Percentiles rank a stretch among this genome's conserved stretches.
Conservation (phyloP, 306 rosid species). For the Trichosanthes cucumerina region DNA sequence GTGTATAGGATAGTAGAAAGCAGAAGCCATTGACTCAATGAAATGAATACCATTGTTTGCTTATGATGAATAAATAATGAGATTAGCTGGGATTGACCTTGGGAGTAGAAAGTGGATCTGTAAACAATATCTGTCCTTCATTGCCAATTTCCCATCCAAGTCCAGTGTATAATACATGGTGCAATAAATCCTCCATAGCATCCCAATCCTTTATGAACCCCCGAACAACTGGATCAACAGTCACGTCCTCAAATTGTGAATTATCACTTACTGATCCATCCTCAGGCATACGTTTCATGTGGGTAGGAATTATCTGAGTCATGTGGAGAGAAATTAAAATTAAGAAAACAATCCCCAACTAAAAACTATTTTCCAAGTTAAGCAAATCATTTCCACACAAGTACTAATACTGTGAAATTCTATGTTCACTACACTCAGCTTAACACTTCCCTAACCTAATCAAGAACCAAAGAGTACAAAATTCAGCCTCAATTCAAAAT, state of each 20-base stretch:
- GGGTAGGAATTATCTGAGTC: conserved; percentile 79
- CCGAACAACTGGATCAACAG: conserved; percentile 67
- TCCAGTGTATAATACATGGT: conserved; percentile 71
- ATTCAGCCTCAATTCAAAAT: background rate
- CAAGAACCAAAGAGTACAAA: background rate
- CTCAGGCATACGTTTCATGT: conserved; percentile 61
- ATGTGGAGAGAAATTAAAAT: background rate
- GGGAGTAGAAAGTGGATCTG: conserved; percentile 92
- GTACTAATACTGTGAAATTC: background rate
- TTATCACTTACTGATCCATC: conserved; percentile 40
- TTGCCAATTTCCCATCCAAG: conserved; percentile 99
- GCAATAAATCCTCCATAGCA: conserved; percentile 91
- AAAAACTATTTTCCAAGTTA: background rate
- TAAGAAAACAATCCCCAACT: background rate
- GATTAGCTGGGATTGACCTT: conserved; percentile 48
- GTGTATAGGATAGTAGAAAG: background rate
- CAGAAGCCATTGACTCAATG: background rate
- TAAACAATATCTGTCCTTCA: conserved; percentile 87
- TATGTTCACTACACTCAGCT: background rate
- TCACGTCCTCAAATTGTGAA: conserved; percentile 35
- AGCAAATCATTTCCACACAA: background rate
- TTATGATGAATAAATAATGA: background rate
- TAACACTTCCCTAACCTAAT: background rate
- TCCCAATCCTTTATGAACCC: conserved; percentile 88
- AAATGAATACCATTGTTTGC: background rate